Percentiles rank a stretch among this genome's conserved stretches.
Conservation (phyloP, 257 asterid species). For the Capsicum chinense region DNA sequence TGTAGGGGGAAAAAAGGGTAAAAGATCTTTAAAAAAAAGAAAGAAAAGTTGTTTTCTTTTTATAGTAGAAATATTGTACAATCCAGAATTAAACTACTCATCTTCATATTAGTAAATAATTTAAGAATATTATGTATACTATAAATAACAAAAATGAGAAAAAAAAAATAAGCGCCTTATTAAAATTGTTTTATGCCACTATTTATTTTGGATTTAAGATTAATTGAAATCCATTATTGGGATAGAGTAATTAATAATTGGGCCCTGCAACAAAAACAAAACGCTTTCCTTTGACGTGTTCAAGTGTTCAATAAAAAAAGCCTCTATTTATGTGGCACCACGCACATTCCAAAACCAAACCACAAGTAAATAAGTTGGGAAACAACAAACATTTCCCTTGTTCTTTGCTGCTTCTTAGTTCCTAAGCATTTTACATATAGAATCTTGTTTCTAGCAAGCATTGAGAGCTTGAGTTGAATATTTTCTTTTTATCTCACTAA, state of each 20-base stretch:
- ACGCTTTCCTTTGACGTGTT: background rate
- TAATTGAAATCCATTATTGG: background rate
- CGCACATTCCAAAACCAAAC: constrained; percentile 16
- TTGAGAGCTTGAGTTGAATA: background rate
- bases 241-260: background rate
- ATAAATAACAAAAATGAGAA: too few species aligned
- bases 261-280: background rate
- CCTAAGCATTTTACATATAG: background rate
- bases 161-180: too few species aligned
- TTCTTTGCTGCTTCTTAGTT: constrained; percentile 20
- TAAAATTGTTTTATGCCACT: background rate
- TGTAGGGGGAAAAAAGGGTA: too few species aligned
- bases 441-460: background rate
- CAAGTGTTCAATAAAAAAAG: constrained; percentile 7
- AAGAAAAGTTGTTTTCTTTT: too few species aligned
- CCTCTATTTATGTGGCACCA: constrained; percentile 6
- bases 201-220: background rate
- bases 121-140: too few species aligned
- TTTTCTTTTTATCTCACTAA: background rate
- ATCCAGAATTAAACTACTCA: too few species aligned
- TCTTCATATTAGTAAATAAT: too few species aligned
- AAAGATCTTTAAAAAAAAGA: too few species aligned
- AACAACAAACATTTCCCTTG: background rate
- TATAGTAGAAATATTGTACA: too few species aligned
- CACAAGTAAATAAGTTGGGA: constrained; percentile 4